phyloP scores from a whole-genome alignment of 2,329 filamentous ascomycete species.

The Aspergillus sergii region DNA sequence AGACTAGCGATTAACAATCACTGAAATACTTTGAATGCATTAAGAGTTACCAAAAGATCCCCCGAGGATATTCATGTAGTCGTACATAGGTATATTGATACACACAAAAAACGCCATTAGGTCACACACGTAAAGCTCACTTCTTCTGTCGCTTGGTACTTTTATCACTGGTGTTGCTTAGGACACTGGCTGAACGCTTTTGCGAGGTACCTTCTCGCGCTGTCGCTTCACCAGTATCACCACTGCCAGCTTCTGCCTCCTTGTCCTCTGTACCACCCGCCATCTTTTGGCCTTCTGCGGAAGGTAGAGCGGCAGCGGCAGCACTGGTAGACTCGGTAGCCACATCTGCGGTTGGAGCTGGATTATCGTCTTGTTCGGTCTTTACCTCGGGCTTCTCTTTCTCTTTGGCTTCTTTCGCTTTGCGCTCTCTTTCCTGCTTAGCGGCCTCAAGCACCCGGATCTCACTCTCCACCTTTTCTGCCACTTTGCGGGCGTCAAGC shows the following conservation, averaged over 20 bases:
- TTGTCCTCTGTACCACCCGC: slow-evolving; percentile 3
- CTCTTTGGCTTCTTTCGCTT: slow-evolving; percentile 31
- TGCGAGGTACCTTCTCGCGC: slow-evolving; percentile 43
- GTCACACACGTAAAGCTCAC: slow-evolving; percentile 17
- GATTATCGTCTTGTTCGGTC: slow-evolving; percentile 36
- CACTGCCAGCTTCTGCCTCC: slow-evolving; percentile 7
- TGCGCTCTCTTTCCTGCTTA: slow-evolving; percentile 43
- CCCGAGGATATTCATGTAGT: slow-evolving; percentile 30
- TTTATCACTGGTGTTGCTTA: slow-evolving; percentile 70
- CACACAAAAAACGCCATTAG: slow-evolving; percentile 11
- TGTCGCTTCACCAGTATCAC: slow-evolving; percentile 12
- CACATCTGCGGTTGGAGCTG: slow-evolving; percentile 10
- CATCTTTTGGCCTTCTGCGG: slow-evolving; percentile 7
- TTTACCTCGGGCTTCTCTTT: slow-evolving; percentile 37
- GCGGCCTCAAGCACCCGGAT: slow-evolving; percentile 50
- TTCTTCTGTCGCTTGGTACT: slow-evolving; percentile 55
- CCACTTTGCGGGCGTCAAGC: slow-evolving; percentile 50
- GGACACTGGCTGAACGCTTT: slow-evolving; percentile 81
- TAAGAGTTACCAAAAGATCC: slow-evolving; percentile 1
- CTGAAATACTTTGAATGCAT: slow-evolving; percentile 3
- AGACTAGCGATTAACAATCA: background rate
- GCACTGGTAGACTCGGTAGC: slow-evolving; percentile 16
- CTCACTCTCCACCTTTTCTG: slow-evolving; percentile 52
- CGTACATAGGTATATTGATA: slow-evolving; percentile 34
- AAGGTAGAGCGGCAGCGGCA: slow-evolving; percentile 15